These are phyloP conservation scores for Eucalyptus sp. DNA, from an alignment of 345 rosid species.

Conservation along the genomic window DNA sequence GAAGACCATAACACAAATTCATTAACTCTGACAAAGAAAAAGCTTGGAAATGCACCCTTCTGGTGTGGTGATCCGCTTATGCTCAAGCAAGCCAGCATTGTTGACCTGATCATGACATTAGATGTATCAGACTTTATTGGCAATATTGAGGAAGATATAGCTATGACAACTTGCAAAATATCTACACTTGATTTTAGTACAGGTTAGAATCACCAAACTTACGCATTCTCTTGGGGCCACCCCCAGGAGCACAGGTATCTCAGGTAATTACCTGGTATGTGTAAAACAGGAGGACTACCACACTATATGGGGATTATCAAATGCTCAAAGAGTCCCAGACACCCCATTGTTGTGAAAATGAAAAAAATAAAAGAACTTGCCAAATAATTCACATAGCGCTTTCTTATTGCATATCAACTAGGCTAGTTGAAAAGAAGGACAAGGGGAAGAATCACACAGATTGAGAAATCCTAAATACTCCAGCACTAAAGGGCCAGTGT, in stretches of 20 bases:
- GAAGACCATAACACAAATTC: background rate
- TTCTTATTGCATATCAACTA: background rate
- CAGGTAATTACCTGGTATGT: background rate
- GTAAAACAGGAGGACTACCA: background rate
- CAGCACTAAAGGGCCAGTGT: background rate
- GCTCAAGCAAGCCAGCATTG: conserved; percentile 79
- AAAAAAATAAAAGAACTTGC: background rate
- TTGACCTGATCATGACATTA: conserved; percentile 37
- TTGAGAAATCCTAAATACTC: background rate
- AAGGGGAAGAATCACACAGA: background rate
- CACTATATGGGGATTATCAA: background rate
- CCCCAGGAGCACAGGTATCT: background rate
- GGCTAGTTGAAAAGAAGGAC: background rate
- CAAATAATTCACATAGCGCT: background rate
- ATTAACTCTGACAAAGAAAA: background rate
- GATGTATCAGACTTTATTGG: background rate
- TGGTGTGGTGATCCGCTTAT: conserved; percentile 37
- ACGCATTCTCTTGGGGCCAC: background rate
- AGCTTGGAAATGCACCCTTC: conserved; percentile 49
- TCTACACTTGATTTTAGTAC: background rate
- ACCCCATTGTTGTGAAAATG: background rate
- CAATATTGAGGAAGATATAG: background rate
- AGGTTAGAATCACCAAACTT: background rate
- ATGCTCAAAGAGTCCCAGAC: background rate
- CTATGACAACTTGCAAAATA: background rate